phyloP scores from a whole-genome alignment of 1,139 yeast species.

The Candida frijolesensis region DNA sequence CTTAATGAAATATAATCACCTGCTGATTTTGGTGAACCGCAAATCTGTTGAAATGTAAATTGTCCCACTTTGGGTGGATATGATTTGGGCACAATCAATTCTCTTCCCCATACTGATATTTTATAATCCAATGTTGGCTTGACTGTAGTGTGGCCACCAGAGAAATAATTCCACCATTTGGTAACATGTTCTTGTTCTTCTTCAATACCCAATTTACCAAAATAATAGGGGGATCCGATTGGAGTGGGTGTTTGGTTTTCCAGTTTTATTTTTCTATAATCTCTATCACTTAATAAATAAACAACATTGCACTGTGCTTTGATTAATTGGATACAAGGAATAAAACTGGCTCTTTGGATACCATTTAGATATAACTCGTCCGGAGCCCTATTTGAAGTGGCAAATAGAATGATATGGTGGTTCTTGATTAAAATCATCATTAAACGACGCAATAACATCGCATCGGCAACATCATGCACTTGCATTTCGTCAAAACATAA shows the following conservation, averaged over 20 bases:
- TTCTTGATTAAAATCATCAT: constrained; percentile 62
- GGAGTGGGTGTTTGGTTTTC: constrained; percentile 37
- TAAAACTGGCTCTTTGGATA: constrained; percentile 84
- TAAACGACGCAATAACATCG: constrained; percentile 85
- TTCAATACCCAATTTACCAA: constrained; percentile 53
- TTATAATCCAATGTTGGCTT: constrained; percentile 34
- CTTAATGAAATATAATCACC: constrained; percentile 92
- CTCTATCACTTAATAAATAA: constrained; percentile 86
- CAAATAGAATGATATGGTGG: constrained; percentile 77
- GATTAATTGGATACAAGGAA: constrained; percentile 86
- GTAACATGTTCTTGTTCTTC: constrained; percentile 62
- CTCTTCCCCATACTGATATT: constrained; percentile 85
- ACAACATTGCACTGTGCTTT: constrained; percentile 76
- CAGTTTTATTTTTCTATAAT: constrained; percentile 69
- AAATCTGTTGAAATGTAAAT: constrained; percentile 80
- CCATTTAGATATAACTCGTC: constrained; percentile 92
- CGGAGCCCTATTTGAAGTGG: constrained; percentile 94
- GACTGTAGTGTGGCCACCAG: constrained; percentile 40
- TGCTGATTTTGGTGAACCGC: constrained; percentile 89
- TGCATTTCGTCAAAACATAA: constrained; percentile 95
- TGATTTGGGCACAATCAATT: constrained; percentile 71
- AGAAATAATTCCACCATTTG: constrained; percentile 79
- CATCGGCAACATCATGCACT: constrained; percentile 97
- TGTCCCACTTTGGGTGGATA: constrained; percentile 85
- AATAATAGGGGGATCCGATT: constrained; percentile 74